Evolutionary conservation across 352 stramenopile species (phyloP).

Genomic region (Peronosclerospora sorghi): DNA sequence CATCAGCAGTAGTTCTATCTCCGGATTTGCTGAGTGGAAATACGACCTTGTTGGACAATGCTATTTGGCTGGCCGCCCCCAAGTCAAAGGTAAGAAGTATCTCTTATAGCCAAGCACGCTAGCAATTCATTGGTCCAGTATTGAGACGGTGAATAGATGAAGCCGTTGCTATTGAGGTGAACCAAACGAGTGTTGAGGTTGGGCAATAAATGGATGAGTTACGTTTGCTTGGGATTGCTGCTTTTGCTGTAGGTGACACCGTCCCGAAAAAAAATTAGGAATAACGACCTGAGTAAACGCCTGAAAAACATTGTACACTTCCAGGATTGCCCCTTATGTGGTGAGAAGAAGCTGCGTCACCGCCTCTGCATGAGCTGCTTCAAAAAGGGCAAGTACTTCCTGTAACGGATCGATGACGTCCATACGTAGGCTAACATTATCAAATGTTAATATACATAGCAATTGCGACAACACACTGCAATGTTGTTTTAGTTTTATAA

Average conservation of each 20-base stretch:
- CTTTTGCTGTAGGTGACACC: constrained; percentile 56
- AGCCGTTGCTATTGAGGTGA: neutral
- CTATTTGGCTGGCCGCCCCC: constrained; percentile 70
- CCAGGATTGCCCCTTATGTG: constrained; percentile 70
- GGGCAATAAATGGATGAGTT: neutral
- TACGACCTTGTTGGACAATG: constrained; percentile 37
- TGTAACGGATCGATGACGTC: constrained; percentile 22
- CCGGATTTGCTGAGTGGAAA: constrained; percentile 24
- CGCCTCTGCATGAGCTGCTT: constrained; percentile 86
- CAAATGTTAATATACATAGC: too few relatives aligned
- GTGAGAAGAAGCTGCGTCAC: constrained; percentile 83
- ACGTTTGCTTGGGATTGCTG: neutral
- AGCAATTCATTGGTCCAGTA: neutral
- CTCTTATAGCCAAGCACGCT: neutral
- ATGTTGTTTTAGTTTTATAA: too few relatives aligned
- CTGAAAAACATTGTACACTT: constrained; percentile 88
- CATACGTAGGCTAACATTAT: too few relatives aligned
- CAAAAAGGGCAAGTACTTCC: constrained; percentile 88
- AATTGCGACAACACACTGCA: too few relatives aligned
- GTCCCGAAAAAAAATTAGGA: constrained; percentile 79
- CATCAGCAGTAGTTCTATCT: constrained; percentile 16
- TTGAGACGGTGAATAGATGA: neutral
- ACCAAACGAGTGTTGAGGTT: neutral
- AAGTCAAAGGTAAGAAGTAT: constrained; percentile 72
- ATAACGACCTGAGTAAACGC: constrained; percentile 80